Base-by-base conservation (phyloP, 371 early-diverging fungal species). In the Syncephalastrum monosporum region DNA sequence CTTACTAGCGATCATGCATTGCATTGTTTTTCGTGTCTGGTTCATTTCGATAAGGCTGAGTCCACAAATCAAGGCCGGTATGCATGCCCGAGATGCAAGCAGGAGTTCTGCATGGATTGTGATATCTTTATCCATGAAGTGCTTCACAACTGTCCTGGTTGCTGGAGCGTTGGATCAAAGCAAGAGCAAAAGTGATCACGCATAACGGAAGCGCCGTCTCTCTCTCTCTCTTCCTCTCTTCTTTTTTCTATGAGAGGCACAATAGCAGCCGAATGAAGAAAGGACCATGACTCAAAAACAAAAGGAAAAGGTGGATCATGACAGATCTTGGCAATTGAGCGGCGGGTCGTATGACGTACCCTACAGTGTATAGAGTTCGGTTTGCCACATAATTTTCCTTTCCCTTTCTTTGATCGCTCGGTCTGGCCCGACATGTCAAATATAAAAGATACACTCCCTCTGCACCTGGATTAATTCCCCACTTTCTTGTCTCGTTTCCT, bases 91-190 rank as follows among this genome's bases (percentile, higher is more conserved):
- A 72, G 82, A 29, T 97, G 98, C 65, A 59, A 71, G 8, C 75
- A 89, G 29, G 79, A 80, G n/a, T 94, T 93, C 63, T 97, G 98
- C 60, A 64, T 92, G 38, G 97, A 96, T 29, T 97, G 98, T 67
- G 98, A 97, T 74, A 66, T 93, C 6, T 97, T 89, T 71, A 81
- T 93, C 13, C 98, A 97, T 67, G 96, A 96, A 61, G 88, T 89
- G 12, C 75, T 97, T 42, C 96, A 95, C 63, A 94, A 92, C 61
- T 97, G 98, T 68, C 93, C 94, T 14, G 93, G 95, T 4, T 95
- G 96, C 41, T 79, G 80, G 77, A 70, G 76, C 50, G 62, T 47
- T 25, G 48, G 17, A 19, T 23, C 48, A 17, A 56, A 46, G 29
- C 51, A 29, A 27, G 25, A 33, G 10, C 7, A 33, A 33, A 33